phyloP scores from a whole-genome alignment of 2,329 filamentous ascomycete species.

The Fusarium albosuccineum region DNA sequence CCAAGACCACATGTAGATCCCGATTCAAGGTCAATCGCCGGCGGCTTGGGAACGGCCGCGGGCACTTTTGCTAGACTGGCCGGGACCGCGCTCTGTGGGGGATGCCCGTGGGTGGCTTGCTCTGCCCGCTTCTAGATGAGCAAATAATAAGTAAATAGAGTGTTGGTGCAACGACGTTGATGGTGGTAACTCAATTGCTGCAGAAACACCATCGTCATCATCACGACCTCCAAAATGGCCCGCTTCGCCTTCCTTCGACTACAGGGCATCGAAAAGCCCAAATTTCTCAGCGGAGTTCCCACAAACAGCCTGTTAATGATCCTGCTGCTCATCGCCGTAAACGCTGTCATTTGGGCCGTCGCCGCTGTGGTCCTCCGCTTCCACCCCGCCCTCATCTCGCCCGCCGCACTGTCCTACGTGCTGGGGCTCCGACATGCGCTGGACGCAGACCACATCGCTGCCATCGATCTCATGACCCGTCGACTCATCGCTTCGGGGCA shows the following conservation, averaged over 20 bases:
- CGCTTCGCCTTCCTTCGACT: constrained; percentile 34
- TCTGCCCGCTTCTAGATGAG: not conserved
- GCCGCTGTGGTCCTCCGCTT: constrained; percentile 66
- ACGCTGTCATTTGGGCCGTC: constrained; percentile 67
- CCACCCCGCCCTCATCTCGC: constrained; percentile 75
- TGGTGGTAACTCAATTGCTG: not conserved
- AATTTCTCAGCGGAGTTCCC: constrained; percentile 49
- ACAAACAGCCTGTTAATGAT: constrained; percentile 63
- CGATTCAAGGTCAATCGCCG: constrained; percentile 10
- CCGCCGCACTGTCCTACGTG: constrained; percentile 87
- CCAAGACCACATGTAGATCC: constrained; percentile 13
- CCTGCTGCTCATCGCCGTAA: constrained; percentile 61
- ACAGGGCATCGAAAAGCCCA: constrained; percentile 42
- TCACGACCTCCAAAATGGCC: constrained; percentile 31
- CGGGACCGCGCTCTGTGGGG: constrained; percentile 7
- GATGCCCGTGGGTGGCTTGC: not conserved
- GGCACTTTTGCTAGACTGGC: constrained; percentile 7
- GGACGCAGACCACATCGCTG: constrained; percentile 89
- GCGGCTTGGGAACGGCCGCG: constrained; percentile 7
- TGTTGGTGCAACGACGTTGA: not conserved
- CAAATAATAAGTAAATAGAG: too few species aligned
- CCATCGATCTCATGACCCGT: constrained; percentile 95
- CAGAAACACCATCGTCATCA: constrained; percentile 6
- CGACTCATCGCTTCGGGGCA: constrained; percentile 88
- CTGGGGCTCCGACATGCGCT: constrained; percentile 94